Conservation (phyloP, 163 green algal species). For the Scenedesmus sp. region DNA sequence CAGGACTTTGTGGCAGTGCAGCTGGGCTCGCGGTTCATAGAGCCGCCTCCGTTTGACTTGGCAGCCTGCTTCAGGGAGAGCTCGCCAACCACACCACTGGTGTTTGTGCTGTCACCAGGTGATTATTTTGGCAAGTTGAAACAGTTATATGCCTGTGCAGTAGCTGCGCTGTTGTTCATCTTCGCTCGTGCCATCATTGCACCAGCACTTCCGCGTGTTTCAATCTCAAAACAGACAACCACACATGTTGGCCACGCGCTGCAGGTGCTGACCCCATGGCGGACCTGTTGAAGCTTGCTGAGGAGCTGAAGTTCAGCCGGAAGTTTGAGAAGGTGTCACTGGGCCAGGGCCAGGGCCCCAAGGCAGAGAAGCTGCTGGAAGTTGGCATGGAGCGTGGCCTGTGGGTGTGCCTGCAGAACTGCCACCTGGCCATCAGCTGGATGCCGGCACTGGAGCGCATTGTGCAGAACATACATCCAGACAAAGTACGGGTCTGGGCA, state of each 20-base stretch:
- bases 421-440: conserved; percentile 82
- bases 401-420: conserved; percentile 91
- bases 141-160: too few species aligned
- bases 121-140: not conserved
- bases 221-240: too few species aligned
- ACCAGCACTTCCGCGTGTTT: too few species aligned
- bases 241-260: too few species aligned
- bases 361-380: conserved; percentile 80
- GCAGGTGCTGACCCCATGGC: conserved; percentile 84
- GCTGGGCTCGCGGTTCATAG: conserved; percentile 82
- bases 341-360: conserved; percentile 87
- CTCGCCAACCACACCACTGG: conserved; percentile 74
- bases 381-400: conserved; percentile 83
- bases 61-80: conserved; percentile 75
- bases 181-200: too few species aligned
- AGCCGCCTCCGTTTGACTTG: conserved; percentile 87
- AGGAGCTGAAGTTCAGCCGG: conserved; percentile 84
- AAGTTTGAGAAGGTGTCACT: conserved; percentile 91
- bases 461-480: conserved; percentile 83
- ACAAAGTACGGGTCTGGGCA: conserved; percentile 61
- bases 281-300: conserved; percentile 85
- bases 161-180: too few species aligned
- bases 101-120: conserved; percentile 87
- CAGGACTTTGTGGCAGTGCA: conserved; percentile 79
- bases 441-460: conserved; percentile 89